These are phyloP conservation scores for Spathaspora girioi DNA, from an alignment of 805 yeast species.

Conservation along the genomic window DNA sequence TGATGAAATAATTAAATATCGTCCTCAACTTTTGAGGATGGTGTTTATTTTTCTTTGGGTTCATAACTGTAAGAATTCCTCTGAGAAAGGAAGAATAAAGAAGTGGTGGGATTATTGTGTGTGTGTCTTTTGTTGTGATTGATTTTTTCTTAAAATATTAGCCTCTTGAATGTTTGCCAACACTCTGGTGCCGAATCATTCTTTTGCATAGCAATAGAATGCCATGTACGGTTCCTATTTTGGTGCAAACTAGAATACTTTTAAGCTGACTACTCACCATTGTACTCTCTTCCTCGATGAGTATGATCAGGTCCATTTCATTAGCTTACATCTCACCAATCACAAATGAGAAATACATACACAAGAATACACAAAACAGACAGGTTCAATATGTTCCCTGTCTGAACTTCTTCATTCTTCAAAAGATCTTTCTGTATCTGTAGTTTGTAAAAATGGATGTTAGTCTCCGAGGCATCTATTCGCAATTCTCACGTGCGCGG, in stretches of 20 bases:
- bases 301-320: slow-evolving; percentile 67
- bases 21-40: neutral
- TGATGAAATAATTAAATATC: neutral
- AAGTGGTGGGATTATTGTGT: neutral
- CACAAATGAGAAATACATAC: neutral
- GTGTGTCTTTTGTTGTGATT: neutral
- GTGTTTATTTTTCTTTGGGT: neutral
- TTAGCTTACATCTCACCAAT: slow-evolving; percentile 37
- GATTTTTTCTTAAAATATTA: neutral
- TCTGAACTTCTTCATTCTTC: neutral
- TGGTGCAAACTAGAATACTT: slow-evolving; percentile 77
- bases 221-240: slow-evolving; percentile 80
- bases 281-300: slow-evolving; percentile 36
- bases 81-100: neutral
- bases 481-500: neutral
- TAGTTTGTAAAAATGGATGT: neutral
- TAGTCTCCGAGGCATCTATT: neutral
- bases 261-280: slow-evolving; percentile 71
- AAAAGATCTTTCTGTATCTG: neutral
- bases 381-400: neutral
- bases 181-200: slow-evolving; percentile 81
- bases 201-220: slow-evolving; percentile 9
- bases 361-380: neutral
- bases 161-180: slow-evolving; percentile 60
- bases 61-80: neutral